Conservation (phyloP, 495 filamentous ascomycete genomes). For the Saxophila tyrrhenica region DNA sequence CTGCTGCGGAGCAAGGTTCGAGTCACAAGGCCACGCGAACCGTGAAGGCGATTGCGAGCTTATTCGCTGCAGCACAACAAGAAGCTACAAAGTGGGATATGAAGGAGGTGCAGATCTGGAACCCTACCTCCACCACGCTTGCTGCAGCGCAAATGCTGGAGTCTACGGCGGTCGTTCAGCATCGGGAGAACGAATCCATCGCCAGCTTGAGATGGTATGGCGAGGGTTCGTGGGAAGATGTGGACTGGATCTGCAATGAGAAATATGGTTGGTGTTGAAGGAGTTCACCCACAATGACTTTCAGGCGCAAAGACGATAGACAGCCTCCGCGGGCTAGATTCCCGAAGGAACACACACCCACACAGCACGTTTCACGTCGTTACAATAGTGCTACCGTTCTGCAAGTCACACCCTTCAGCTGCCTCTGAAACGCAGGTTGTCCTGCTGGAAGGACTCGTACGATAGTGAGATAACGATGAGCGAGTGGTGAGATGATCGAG, state of each 20-base stretch:
- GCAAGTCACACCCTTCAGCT: neutral
- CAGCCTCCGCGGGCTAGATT: neutral
- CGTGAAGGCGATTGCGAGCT: slow-evolving; percentile 35
- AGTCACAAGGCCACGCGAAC: slow-evolving; percentile 11
- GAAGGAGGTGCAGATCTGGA: slow-evolving; percentile 53
- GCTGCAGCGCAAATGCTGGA: slow-evolving; percentile 48
- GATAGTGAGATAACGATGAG: neutral
- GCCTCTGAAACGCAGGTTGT: neutral
- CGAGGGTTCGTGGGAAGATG: slow-evolving; percentile 38
- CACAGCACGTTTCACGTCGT: neutral
- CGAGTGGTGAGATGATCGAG: neutral
- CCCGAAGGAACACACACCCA: neutral
- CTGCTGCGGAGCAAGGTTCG: slow-evolving; percentile 20
- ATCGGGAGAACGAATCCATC: slow-evolving; percentile 54
- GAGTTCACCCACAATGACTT: neutral
- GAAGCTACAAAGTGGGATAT: slow-evolving; percentile 50
- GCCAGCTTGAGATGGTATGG: slow-evolving; percentile 54
- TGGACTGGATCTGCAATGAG: slow-evolving; percentile 85
- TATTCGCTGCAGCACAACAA: slow-evolving; percentile 43
- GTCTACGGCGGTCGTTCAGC: slow-evolving; percentile 38
- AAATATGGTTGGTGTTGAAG: slow-evolving; percentile 86
- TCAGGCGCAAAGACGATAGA: neutral
- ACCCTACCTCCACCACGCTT: slow-evolving; percentile 44
- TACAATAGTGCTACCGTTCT: neutral
- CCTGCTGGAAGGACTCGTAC: neutral